Evolutionary conservation across 2,329 filamentous ascomycete species (phyloP).

Genomic region (Triangularia verruculosa): DNA sequence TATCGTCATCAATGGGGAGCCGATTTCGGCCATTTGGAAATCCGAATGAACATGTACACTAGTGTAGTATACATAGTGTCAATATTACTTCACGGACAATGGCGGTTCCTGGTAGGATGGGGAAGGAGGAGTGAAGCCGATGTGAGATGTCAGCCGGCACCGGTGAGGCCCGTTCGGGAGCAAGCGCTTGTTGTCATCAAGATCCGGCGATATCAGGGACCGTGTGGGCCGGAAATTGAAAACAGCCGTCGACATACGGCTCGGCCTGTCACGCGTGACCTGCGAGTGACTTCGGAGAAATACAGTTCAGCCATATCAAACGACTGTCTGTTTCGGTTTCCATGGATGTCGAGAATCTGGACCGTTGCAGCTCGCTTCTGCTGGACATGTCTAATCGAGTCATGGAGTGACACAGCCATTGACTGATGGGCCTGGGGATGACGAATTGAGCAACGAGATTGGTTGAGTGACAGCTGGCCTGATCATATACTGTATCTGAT

Average conservation of each 20-base stretch:
- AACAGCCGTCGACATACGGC: background rate
- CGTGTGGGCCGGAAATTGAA: background rate
- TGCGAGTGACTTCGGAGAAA: background rate
- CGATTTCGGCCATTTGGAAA: background rate
- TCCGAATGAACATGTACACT: background rate
- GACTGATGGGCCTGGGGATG: slow-evolving; percentile 15
- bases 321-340: background rate
- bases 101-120: background rate
- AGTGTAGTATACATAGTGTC: background rate
- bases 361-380: background rate
- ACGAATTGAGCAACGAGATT: slow-evolving; percentile 12
- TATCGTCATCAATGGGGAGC: background rate
- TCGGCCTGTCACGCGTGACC: background rate
- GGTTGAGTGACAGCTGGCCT: background rate
- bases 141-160: background rate
- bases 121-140: background rate
- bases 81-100: background rate
- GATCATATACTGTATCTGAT: background rate
- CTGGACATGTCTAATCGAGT: slow-evolving; percentile 10
- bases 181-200: background rate
- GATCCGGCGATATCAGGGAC: background rate
- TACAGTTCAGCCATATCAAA: no score
- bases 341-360: background rate
- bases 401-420: slow-evolving; percentile 13
- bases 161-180: background rate